Base-by-base conservation (phyloP, 208 protist genomes). In the Wallacemonas sp. region DNA sequence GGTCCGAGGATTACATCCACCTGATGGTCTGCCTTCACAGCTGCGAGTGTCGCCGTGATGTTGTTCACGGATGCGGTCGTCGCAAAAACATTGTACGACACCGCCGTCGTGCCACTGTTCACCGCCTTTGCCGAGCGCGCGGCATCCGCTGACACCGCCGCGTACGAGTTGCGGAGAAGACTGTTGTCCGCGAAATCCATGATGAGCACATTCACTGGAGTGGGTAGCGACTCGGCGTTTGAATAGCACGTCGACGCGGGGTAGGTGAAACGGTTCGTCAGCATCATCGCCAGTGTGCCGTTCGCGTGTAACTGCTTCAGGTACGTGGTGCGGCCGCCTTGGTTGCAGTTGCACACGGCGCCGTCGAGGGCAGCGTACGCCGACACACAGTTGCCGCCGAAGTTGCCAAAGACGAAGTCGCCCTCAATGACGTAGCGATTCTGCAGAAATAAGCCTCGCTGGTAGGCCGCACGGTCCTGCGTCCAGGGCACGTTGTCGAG, bases 391-490 rank as follows among this genome's bases (percentile, higher is more conserved):
- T 26, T 19, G n/a, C 68, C 80, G 45, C 85, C 80, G 67, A 76
- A 91, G 63, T 86, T 75, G 38, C 81, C 85, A 27, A 86, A 26
- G 22, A 91, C 53, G 44, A 75, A 65, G 70, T 87, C 81, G 13
- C 65, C 68, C 36, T 65, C 72, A 17, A 87, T 50, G n/a, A 83
- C 44, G 66, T 84, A 87, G 21, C 81, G 75, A 21, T 77, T 72
- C 54, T 91, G 85, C 1, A 52, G 3, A 54, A 85, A 85, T 1
- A 85, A 21, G 5, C 59, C 48, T 0, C 12, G 10, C 61, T 65
- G 5, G 61, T 70, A 85, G 6, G 59, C 46, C 0, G 42, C 8
- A 3, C 67, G 53, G 58, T 59, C 45, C 13, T 12, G 9, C 26
- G 53, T 60, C 60, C 63, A 71, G 0, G 10, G 13, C 27, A 50